Conservation (phyloP, 1,139 yeast species). For the Nakaseomyces glabratus region DNA sequence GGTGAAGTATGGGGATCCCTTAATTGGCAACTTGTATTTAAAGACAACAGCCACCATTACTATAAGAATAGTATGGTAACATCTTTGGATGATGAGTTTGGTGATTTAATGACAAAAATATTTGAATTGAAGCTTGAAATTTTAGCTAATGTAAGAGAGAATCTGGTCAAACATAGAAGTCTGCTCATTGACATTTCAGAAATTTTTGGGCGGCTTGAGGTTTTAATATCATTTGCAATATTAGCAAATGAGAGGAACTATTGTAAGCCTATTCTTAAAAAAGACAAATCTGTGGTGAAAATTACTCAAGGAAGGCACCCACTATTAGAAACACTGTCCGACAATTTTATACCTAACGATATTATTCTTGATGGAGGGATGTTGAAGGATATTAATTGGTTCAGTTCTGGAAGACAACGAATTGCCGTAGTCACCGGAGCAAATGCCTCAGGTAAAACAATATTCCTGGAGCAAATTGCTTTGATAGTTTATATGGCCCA, state of each 20-base stretch:
- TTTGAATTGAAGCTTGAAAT: conserved; percentile 39
- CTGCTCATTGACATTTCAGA: conserved; percentile 20
- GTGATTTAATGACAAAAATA: conserved; percentile 37
- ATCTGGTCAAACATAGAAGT: conserved; percentile 20
- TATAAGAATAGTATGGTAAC: conserved; percentile 32
- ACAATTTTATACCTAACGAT: conserved; percentile 35
- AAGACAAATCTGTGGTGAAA: conserved; percentile 18
- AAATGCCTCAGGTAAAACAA: conserved; percentile 45
- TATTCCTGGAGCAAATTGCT: conserved; percentile 38
- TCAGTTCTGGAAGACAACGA: conserved; percentile 10
- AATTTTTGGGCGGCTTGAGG: conserved; percentile 34
- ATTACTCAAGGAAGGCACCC: conserved; percentile 35
- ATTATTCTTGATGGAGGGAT: conserved; percentile 23
- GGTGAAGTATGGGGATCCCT: conserved; percentile 11
- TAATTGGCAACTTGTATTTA: conserved; percentile 35
- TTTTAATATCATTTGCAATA: conserved; percentile 33
- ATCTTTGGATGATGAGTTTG: conserved; percentile 34
- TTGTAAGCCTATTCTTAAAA: conserved; percentile 34
- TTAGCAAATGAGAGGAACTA: conserved; percentile 32
- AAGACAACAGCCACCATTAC: conserved; percentile 34
- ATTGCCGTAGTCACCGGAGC: conserved; percentile 40
- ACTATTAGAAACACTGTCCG: conserved; percentile 33
- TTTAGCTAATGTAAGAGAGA: conserved; percentile 31
- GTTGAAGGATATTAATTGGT: conserved; percentile 9
- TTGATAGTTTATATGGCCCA: conserved; percentile 39